Evolutionary conservation across 2,329 filamentous ascomycete species (phyloP).

Genomic region (Fusarium ramigenum): DNA sequence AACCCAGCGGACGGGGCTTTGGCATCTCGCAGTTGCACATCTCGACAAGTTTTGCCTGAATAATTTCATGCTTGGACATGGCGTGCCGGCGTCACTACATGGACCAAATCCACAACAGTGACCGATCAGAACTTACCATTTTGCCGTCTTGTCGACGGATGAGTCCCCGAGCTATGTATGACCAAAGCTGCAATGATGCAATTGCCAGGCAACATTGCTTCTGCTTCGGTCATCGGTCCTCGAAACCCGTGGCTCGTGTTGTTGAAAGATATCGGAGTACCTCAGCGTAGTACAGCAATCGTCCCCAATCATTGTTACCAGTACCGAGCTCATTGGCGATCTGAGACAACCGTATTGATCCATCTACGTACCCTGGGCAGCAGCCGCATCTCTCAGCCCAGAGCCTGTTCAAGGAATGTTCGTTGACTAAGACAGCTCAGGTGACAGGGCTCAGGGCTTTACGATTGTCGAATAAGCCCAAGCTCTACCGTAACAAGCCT

Average conservation of each 20-base stretch:
- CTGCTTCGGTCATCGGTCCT: conserved; percentile 20
- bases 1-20: conserved; percentile 3
- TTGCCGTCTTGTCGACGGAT: conserved; percentile 11
- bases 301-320: conserved; percentile 14
- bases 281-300: conserved; percentile 19
- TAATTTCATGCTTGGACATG: conserved; percentile 28
- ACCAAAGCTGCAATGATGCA: conserved; percentile 36
- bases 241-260: conserved; percentile 32
- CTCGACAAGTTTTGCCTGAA: conserved; percentile 36
- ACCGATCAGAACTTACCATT: conserved; percentile 3
- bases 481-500: conserved; percentile 15
- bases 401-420: conserved; percentile 13
- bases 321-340: conserved; percentile 29
- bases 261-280: conserved; percentile 21
- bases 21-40: conserved; percentile 30
- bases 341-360: conserved; percentile 33
- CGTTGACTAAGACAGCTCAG: conserved; percentile 14
- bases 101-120: conserved; percentile 18
- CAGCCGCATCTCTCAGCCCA: conserved; percentile 17
- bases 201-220: conserved; percentile 16
- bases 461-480: conserved; percentile 4
- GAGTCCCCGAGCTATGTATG: conserved; percentile 26
- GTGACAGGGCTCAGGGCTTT: conserved; percentile 6
- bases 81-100: conserved; percentile 31
- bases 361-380: conserved; percentile 12